phyloP scores from a whole-genome alignment of 1,139 yeast genomes.

The Nakaseomyces kungkrabaensis region DNA sequence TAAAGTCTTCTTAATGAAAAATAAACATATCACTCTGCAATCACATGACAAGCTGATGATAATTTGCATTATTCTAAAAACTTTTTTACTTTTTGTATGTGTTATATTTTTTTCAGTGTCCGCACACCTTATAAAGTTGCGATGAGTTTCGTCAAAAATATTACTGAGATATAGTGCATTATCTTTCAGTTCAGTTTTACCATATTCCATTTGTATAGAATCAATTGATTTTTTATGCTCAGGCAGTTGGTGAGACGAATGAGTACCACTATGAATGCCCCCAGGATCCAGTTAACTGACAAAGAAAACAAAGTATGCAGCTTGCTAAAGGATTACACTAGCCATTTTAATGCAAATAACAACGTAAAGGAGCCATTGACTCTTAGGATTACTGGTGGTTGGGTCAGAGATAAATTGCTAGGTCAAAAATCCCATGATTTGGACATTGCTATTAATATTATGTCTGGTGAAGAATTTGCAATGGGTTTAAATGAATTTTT shows the following conservation, averaged over 20 bases:
- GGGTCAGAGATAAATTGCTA: constrained; percentile 93
- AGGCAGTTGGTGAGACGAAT: background rate
- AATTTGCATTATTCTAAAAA: no score
- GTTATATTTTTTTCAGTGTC: no score
- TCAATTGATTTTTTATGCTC: background rate
- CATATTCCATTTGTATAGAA: no score
- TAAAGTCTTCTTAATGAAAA: no score
- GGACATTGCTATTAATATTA: constrained; percentile 77
- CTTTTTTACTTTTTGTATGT: no score
- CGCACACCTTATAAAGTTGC: no score
- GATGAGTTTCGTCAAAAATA: no score
- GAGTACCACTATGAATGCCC: background rate
- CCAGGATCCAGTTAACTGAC: constrained; percentile 10
- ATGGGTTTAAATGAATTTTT: constrained; percentile 50
- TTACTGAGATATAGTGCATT: no score
- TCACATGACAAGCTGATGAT: no score
- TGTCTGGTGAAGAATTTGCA: constrained; percentile 85
- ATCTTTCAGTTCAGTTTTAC: no score
- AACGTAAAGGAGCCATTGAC: constrained; percentile 29
- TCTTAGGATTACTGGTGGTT: constrained; percentile 90
- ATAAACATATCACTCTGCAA: no score
- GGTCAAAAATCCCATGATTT: constrained; percentile 76
- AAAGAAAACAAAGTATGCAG: constrained; percentile 22
- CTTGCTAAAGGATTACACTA: constrained; percentile 23
- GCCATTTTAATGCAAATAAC: constrained; percentile 13